Conservation (phyloP, 805 yeast genomes). For the Wickerhamiella domercqiae region DNA sequence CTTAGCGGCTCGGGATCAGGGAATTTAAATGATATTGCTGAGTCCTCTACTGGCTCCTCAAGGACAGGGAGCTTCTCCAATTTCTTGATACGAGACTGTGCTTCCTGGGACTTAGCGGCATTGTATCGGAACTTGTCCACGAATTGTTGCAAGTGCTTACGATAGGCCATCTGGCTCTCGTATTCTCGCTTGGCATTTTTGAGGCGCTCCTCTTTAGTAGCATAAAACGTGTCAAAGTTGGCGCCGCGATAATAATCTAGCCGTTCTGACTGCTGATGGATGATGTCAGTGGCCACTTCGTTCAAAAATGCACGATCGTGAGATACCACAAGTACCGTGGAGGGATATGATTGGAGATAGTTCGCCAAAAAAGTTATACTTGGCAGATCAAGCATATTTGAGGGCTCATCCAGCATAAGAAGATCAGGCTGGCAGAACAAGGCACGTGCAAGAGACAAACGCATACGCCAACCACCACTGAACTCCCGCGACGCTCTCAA, state of each 20-base stretch:
- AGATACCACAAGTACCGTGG: slow-evolving; percentile 89
- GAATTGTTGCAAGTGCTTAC: slow-evolving; percentile 85
- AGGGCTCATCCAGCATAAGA: slow-evolving; percentile 90
- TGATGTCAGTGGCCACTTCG: slow-evolving; percentile 96
- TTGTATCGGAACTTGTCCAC: slow-evolving; percentile 94
- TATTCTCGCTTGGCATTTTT: slow-evolving; percentile 89
- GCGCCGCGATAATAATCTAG: slow-evolving; percentile 85
- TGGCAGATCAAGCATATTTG: slow-evolving; percentile 99
- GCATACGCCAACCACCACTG: slow-evolving; percentile 99
- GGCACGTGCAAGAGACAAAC: slow-evolving; percentile 95
- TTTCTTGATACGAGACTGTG: slow-evolving; percentile 94
- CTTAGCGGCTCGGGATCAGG: slow-evolving; percentile 90
- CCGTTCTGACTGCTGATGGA: slow-evolving; percentile 94
- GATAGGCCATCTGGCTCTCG: slow-evolving; percentile 91
- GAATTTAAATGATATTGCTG: slow-evolving; percentile 67
- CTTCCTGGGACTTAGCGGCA: slow-evolving; percentile 95
- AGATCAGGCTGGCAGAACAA: slow-evolving; percentile 94
- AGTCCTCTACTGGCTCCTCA: slow-evolving; percentile 91
- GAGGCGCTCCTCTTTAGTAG: slow-evolving; percentile 87
- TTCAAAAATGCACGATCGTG: slow-evolving; percentile 95
- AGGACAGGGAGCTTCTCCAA: slow-evolving; percentile 84
- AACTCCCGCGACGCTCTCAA: slow-evolving; percentile 70
- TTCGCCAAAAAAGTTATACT: slow-evolving; percentile 87
- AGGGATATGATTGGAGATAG: slow-evolving; percentile 76
- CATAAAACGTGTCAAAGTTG: slow-evolving; percentile 82